Base-by-base conservation (phyloP, 257 asterid genomes). In the Scutellaria galericulata region DNA sequence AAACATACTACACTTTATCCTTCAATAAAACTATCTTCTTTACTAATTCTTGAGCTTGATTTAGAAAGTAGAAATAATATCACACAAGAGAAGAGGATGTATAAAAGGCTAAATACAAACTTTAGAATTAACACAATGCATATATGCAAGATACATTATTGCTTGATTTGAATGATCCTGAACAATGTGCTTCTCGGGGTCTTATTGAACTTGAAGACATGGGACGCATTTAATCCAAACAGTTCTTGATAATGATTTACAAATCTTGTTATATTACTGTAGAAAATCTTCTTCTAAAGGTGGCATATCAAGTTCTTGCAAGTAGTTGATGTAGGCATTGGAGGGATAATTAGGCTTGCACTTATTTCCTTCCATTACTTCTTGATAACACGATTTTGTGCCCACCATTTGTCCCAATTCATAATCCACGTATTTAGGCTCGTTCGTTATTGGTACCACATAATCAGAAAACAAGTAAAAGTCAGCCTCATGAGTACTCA, bases 251-350 rank as follows among this genome's bases (percentile, higher is more conserved):
- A 42, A 12, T 45, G 15, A 47, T 46, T 2, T 27, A 64, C 56
- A 20, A 8, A 44, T 39, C 40, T 41, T 20, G 44, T 41, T 47
- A n/a, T 7, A 27, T 41, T 66, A 64, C 22, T 54, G 57, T 31
- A 64, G 72, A 63, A 54, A 75, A 14, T 62, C 67, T 45, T 71
- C 80, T 12, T 83, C 74, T 54, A 78, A 72, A 7, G 79, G 61
- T 20, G 76, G 63, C 48, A 76, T 74, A 46, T 79, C 77, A 11
- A 74, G 72, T 51, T 78, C 83, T 64, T 82, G 82, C 10, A 73
- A 48, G 75, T 53, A 54, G 22, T 52, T 80, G 56, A 61, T 41
- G 53, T 64, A 47, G 42, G 73, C 74, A 45, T 67, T 66, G 7
- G 82, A 69, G 52, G 76, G 47, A 68, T 64, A 70, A 37, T 40